Conservation (phyloP, 208 protist genomes). For the Acanthamoeba culbertsoni region DNA sequence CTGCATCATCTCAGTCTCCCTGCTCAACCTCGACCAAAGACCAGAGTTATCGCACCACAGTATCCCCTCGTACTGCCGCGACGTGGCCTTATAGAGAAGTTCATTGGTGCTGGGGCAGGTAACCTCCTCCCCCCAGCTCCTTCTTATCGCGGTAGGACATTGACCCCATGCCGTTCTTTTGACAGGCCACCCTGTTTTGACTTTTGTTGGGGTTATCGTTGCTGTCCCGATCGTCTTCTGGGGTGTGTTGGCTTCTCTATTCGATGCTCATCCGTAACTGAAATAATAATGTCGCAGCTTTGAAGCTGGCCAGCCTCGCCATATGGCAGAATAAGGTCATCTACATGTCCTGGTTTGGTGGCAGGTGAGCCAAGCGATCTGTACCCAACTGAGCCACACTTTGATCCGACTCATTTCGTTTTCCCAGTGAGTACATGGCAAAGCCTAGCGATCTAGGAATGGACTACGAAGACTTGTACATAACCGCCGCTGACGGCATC, state of each 20-base stretch:
- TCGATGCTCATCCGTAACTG: too few relatives aligned
- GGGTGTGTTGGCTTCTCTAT: neutral
- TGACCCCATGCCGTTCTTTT: neutral
- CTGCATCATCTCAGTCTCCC: too few relatives aligned
- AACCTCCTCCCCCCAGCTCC: neutral
- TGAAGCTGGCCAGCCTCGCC: neutral
- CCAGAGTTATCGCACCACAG: neutral
- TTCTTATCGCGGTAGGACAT: neutral
- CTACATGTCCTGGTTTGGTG: constrained; percentile 53
- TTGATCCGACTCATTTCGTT: neutral
- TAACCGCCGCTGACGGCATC: neutral
- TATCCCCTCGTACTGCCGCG: too few relatives aligned
- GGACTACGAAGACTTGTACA: constrained; percentile 14
- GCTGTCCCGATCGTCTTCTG: constrained; percentile 37
- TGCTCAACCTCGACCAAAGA: too few relatives aligned
- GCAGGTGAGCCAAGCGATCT: neutral
- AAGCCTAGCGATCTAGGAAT: neutral
- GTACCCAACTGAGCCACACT: neutral
- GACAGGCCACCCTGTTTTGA: constrained; percentile 11
- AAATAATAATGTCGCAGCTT: too few relatives aligned
- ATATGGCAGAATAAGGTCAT: constrained; percentile 52
- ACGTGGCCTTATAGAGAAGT: neutral
- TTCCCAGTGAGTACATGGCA: neutral
- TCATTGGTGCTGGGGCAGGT: neutral
- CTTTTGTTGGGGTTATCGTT: neutral